A percentile compares a stretch with the other conserved stretches of the same genome.
These are phyloP conservation scores for Plasmodium vinckei DNA, from an alignment of 169 alveolate species.

Conservation along the genomic window DNA sequence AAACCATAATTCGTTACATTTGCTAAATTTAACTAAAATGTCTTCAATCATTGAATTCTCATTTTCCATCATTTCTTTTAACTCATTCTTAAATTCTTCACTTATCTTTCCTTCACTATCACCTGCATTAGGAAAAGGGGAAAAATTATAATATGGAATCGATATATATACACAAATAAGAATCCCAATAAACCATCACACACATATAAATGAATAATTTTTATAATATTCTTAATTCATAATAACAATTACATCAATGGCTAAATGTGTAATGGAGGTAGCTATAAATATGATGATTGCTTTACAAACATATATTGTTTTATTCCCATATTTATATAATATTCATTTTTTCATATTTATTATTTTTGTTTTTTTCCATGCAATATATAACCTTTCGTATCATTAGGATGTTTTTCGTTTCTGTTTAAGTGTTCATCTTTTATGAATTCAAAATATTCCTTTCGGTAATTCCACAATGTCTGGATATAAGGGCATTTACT, in stretches of 20 bases:
- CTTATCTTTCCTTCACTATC: constrained; percentile 2
- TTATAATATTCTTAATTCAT: too few relatives aligned
- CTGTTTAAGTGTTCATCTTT: constrained; percentile 6
- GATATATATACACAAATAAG: too few relatives aligned
- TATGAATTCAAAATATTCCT: constrained; percentile 63
- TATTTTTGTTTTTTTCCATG: background rate
- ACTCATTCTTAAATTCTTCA: background rate
- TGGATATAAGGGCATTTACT: constrained; percentile 55
- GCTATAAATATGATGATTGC: too few relatives aligned
- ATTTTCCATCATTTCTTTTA: constrained; percentile 49
- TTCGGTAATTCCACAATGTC: constrained; percentile 69
- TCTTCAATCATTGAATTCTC: constrained; percentile 67
- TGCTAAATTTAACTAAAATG: constrained; percentile 35
- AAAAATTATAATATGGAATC: background rate
- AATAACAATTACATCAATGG: too few relatives aligned
- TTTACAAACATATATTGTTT: background rate
- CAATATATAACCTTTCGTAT: constrained; percentile 13
- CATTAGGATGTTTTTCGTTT: background rate
- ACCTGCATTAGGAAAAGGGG: background rate
- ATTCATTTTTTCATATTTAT: constrained; percentile 8
- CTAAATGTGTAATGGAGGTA: too few relatives aligned
- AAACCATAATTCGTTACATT: constrained; percentile 67
- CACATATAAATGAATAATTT: too few relatives aligned
- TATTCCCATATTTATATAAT: background rate
- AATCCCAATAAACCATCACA: too few relatives aligned